A percentile compares a stretch with the other conserved stretches of the same genome.
Evolutionary conservation across 1,284 basidiomycete genomes (phyloP).

Genomic region (Heliocybe sulcata): DNA sequence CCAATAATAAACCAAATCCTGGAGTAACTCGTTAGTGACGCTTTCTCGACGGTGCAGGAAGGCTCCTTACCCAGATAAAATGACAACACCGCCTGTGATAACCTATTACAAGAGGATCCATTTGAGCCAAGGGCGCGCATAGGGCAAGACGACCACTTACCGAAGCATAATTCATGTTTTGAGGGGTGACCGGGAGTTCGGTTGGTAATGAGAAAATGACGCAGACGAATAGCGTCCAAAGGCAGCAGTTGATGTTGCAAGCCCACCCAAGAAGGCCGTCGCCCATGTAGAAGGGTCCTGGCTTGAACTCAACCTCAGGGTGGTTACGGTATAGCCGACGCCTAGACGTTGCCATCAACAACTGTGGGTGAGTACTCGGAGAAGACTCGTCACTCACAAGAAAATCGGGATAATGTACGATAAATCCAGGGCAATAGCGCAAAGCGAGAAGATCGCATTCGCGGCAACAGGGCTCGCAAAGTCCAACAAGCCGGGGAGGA

Average conservation of each 20-base stretch:
- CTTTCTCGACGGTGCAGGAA: neutral
- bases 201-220: slow-evolving; percentile 74
- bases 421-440: slow-evolving; percentile 65
- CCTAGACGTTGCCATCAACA: slow-evolving; percentile 13
- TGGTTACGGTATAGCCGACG: slow-evolving; percentile 71
- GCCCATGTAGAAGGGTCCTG: slow-evolving; percentile 88
- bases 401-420: slow-evolving; percentile 75
- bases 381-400: slow-evolving; percentile 24
- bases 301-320: slow-evolving; percentile 80
- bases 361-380: neutral
- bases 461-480: slow-evolving; percentile 76
- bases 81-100: slow-evolving; percentile 28
- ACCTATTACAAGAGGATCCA: slow-evolving; percentile 12
- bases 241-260: slow-evolving; percentile 61
- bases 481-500: slow-evolving; percentile 71
- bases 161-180: slow-evolving; percentile 78
- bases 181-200: slow-evolving; percentile 54
- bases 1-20: slow-evolving; percentile 14
- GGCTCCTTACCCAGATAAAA: slow-evolving; percentile 24
- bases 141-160: slow-evolving; percentile 14
- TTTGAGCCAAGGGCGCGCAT: neutral
- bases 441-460: slow-evolving; percentile 79
- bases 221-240: slow-evolving; percentile 63
- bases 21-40: neutral
- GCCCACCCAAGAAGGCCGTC: slow-evolving; percentile 59